A percentile compares a stretch with the other conserved stretches of the same genome.
phyloP scores from a whole-genome alignment of 345 rosid genomes.

The Lepidium aucheri region DNA sequence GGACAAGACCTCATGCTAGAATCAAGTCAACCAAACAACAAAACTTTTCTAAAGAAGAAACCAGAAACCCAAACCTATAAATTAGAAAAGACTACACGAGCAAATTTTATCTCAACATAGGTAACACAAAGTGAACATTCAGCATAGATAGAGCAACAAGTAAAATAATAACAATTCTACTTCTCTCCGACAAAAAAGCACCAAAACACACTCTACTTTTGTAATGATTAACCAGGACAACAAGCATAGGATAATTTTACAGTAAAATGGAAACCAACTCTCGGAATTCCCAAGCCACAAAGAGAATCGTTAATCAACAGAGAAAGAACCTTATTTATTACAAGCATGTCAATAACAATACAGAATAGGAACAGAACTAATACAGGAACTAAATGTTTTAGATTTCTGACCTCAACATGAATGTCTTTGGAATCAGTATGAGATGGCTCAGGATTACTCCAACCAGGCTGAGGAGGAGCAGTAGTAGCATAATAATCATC shows the following conservation, averaged over 20 bases:
- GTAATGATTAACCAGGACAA: neutral
- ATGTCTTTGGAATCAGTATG: conserved; percentile 24
- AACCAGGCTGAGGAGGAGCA: conserved; percentile 37
- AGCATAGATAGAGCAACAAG: neutral
- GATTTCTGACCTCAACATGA: conserved; percentile 29
- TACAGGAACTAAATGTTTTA: neutral
- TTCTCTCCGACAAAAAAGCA: neutral
- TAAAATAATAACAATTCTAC: neutral
- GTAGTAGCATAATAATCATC: conserved; percentile 48
- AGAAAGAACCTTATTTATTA: neutral
- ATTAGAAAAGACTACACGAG: neutral
- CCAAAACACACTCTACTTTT: neutral
- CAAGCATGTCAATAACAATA: neutral
- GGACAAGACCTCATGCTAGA: neutral
- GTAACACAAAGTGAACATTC: neutral
- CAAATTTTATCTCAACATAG: neutral
- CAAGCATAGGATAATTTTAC: neutral
- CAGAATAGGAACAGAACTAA: neutral
- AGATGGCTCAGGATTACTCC: conserved; percentile 28
- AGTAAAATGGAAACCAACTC: neutral
- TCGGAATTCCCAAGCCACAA: neutral
- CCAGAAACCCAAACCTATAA: neutral
- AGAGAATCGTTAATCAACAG: neutral
- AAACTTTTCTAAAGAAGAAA: neutral
- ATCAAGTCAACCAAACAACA: neutral